Base-by-base conservation (phyloP, 2,329 filamentous ascomycete genomes). In the Verticillium klebahnii region DNA sequence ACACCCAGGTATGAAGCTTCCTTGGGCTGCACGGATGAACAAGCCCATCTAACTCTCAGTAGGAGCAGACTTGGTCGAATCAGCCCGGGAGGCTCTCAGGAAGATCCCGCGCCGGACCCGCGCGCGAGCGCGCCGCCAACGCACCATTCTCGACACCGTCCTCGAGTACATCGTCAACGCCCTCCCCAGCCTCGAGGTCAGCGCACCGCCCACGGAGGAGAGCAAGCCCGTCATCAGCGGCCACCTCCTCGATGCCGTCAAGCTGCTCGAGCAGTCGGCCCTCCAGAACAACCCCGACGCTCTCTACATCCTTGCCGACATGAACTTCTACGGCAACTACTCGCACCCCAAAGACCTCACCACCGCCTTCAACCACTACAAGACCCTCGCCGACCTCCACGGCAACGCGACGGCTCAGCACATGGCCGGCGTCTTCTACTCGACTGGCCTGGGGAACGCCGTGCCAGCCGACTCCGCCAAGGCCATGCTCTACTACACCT, bases 301-400 rank as follows among this genome's bases (percentile, higher is more conserved):
- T 5, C 85, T 98, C 56, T 97, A 90, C 71, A 81, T 96, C 17
- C 83, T 99, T 29, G 95, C 92, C 19, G 92, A 99, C 73, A 89
- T 99, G 83, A 97, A 96, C 79, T 98, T 98, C 76, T 93, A 95
- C 70, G 95, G 95, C 72, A 97, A 98, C 75, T 96, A 89, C 75
- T 90, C 91, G 25, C 85, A 97, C 70, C 93, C 94, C 1, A 85
- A 89, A 66, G 88, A 97, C 72, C 92, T 97, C 68, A 81, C 85
- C 36, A 82, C 85, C 57, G 92, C 95, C 0, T 97, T 96, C 72
- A 81, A 85, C 66, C 85, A 92, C 78, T 99, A 98, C 75, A 82
- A 90, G 65, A 82, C 88, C 64, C 83, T 99, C 60, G 92, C 94
- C 2, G 82, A 83, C 19, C 74, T 89, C 63, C 85, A 90, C 67